phyloP scores from a whole-genome alignment of 257 asterid genomes.

The Solanum boliviense region DNA sequence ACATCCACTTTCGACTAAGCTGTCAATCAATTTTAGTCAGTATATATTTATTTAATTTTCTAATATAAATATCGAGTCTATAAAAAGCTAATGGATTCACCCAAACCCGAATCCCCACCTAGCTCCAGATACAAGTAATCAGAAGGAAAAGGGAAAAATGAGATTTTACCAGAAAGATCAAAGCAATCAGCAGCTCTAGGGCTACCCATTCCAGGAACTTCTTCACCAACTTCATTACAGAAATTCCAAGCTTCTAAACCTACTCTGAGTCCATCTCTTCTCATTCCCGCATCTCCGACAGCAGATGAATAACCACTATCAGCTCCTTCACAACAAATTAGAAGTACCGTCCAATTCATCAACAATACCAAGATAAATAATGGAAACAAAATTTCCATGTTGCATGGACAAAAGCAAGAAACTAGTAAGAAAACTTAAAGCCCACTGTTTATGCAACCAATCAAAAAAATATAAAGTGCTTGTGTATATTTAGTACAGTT shows the following conservation, averaged over 20 bases:
- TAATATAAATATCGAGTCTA: no score
- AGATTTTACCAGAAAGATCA: not conserved
- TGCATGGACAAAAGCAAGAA: not conserved
- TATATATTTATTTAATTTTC: no score
- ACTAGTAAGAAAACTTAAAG: not conserved
- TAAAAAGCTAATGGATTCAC: no score
- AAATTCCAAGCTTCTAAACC: constrained; percentile 8
- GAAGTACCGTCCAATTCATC: not conserved
- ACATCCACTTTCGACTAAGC: rapidly evolving
- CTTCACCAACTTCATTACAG: constrained; percentile 8
- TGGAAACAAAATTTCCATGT: not conserved
- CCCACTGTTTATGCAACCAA: not conserved
- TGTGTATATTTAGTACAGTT: not conserved
- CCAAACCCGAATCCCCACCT: not conserved
- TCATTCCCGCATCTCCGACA: constrained; percentile 1
- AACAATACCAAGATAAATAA: not conserved
- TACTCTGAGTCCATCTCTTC: not conserved
- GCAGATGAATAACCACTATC: not conserved
- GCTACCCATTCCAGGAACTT: not conserved
- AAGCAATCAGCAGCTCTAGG: constrained; percentile 9
- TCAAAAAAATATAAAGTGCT: not conserved
- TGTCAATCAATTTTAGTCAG: no score
- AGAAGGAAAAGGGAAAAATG: not conserved
- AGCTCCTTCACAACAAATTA: not conserved
- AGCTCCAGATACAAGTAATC: not conserved